Percentiles rank a stretch among this genome's conserved stretches.
phyloP scores from a whole-genome alignment of 1,139 yeast species.

The Taphrina wiesneri region DNA sequence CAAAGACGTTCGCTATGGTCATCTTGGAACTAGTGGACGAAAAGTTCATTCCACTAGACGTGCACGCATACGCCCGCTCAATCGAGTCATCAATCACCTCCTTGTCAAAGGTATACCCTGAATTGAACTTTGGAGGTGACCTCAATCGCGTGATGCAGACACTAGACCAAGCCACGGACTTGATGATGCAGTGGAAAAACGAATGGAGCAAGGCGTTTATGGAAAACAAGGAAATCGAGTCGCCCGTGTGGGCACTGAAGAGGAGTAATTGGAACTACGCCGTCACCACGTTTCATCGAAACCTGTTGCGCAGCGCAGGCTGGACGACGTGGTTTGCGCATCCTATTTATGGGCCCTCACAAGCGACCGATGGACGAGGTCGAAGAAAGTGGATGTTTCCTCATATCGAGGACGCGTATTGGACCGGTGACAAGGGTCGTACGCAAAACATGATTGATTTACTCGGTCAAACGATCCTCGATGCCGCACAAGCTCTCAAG shows the following conservation, averaged over 20 bases:
- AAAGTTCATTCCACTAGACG: conserved; percentile 73
- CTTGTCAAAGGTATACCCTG: conserved; percentile 51
- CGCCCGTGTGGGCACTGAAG: conserved; percentile 65
- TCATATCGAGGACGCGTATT: conserved; percentile 65
- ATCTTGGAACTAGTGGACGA: conserved; percentile 63
- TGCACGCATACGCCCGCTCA: conserved; percentile 53
- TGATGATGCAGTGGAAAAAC: conserved; percentile 52
- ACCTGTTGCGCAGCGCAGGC: conserved; percentile 56
- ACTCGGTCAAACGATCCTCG: conserved; percentile 49
- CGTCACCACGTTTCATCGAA: conserved; percentile 59
- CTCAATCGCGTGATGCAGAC: conserved; percentile 42
- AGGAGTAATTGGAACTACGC: conserved; percentile 81
- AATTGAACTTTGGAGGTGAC: conserved; percentile 39
- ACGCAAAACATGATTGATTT: conserved; percentile 61
- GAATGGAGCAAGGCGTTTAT: conserved; percentile 58
- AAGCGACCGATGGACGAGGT: conserved; percentile 55
- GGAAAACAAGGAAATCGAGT: conserved; percentile 48
- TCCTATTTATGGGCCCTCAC: conserved; percentile 65
- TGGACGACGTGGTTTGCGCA: conserved; percentile 68
- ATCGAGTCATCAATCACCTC: conserved; percentile 54
- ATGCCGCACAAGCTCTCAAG: conserved; percentile 44
- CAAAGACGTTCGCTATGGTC: conserved; percentile 58
- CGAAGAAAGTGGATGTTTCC: conserved; percentile 55
- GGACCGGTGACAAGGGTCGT: conserved; percentile 52
- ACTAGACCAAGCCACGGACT: conserved; percentile 41